A percentile compares a stretch with the other conserved stretches of the same genome.
phyloP scores from a whole-genome alignment of 108 stramenopile species.

The Skeletonema costatum region DNA sequence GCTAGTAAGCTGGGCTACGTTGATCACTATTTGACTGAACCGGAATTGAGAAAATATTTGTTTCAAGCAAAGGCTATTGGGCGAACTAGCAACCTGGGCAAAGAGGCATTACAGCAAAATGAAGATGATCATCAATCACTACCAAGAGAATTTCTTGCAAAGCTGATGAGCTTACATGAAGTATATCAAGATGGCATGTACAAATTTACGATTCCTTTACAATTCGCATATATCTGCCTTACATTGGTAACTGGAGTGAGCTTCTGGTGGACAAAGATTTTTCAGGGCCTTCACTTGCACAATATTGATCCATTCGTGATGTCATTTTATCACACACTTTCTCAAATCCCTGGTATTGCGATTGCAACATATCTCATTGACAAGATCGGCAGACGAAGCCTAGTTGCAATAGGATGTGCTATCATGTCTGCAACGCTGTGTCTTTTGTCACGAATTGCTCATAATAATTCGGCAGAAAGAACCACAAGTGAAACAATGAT shows the following conservation, averaged over 20 bases:
- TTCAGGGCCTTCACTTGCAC: slow-evolving; percentile 19
- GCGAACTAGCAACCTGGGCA: slow-evolving; percentile 7
- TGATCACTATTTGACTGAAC: slow-evolving; percentile 21
- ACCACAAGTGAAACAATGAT: slow-evolving; percentile 1
- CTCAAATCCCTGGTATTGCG: slow-evolving; percentile 44
- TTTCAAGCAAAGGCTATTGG: slow-evolving; percentile 24
- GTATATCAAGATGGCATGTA: slow-evolving; percentile 36
- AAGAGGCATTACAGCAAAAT: slow-evolving; percentile 8
- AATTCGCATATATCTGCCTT: slow-evolving; percentile 32
- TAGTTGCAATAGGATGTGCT: slow-evolving; percentile 32
- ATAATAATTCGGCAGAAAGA: background rate
- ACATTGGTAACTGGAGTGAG: slow-evolving; percentile 32
- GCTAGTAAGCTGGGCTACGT: slow-evolving; percentile 18
- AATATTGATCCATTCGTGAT: slow-evolving; percentile 27
- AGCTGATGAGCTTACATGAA: slow-evolving; percentile 14
- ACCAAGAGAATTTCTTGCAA: slow-evolving; percentile 20
- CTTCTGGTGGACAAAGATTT: slow-evolving; percentile 49
- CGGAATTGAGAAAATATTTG: slow-evolving; percentile 27
- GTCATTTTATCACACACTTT: slow-evolving; percentile 37
- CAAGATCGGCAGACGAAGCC: slow-evolving; percentile 21
- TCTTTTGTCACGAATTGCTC: background rate
- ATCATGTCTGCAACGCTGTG: slow-evolving; percentile 6
- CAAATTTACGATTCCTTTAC: slow-evolving; percentile 35
- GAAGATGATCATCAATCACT: background rate
- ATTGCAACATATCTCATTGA: slow-evolving; percentile 41